Conservation (phyloP, 768 basidiomycete species). For the Mycena venus region DNA sequence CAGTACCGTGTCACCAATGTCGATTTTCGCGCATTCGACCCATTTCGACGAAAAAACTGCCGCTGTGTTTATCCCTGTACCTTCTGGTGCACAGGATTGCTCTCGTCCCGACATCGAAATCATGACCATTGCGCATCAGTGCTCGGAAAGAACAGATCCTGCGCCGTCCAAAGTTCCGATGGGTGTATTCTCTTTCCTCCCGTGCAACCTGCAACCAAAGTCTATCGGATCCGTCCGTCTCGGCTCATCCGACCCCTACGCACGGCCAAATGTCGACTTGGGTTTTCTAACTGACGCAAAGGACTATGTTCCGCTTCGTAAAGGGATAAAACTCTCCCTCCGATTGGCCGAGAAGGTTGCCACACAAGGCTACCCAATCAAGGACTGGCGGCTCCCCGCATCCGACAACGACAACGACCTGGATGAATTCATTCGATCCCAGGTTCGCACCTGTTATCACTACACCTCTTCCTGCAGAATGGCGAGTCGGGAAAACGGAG, state of each 20-base stretch:
- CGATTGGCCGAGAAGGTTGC: conserved; percentile 35
- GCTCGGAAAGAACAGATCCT: conserved; percentile 31
- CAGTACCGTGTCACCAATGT: conserved; percentile 38
- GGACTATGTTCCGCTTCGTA: conserved; percentile 40
- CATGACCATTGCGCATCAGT: conserved; percentile 33
- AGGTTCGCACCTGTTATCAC: conserved; percentile 43
- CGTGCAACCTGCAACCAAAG: conserved; percentile 25
- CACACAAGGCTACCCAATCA: conserved; percentile 36
- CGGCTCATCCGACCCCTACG: conserved; percentile 31
- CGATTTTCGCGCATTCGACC: conserved; percentile 43
- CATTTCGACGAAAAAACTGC: conserved; percentile 37
- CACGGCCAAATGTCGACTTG: conserved; percentile 33
- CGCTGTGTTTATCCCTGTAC: conserved; percentile 20
- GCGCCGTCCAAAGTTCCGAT: conserved; percentile 35
- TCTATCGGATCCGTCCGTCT: conserved; percentile 36
- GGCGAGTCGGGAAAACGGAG: conserved; percentile 35
- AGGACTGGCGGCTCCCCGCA: conserved; percentile 40
- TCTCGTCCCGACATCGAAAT: conserved; percentile 49
- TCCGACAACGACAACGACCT: conserved; percentile 39
- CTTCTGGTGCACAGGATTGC: not conserved
- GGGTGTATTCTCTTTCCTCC: conserved; percentile 34
- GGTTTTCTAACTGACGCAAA: conserved; percentile 37
- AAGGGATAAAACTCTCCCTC: conserved; percentile 8
- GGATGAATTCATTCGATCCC: conserved; percentile 38
- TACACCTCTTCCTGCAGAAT: conserved; percentile 41